Evolutionary conservation across 2,329 filamentous ascomycete species (phyloP).

Genomic region (Cryphonectria carpinicola): DNA sequence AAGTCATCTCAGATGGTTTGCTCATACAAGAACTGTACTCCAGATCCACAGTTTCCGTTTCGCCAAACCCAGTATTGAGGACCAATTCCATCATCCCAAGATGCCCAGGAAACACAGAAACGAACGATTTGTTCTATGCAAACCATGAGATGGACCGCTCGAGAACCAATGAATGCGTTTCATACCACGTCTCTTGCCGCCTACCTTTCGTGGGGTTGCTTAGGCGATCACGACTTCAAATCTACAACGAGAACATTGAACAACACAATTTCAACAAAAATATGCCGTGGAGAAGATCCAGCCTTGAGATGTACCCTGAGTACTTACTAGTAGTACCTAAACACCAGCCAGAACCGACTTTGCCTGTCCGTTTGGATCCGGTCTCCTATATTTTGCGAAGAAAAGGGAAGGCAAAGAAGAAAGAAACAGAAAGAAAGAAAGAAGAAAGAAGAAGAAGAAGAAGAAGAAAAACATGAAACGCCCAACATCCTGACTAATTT

Average conservation of each 20-base stretch:
- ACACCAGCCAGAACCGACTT: neutral
- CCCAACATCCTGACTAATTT: constrained; percentile 22
- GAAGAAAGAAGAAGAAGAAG: too few species aligned
- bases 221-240: neutral
- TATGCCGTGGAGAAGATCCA: neutral
- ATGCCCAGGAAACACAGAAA: neutral
- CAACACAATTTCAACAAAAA: neutral
- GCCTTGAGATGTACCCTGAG: neutral
- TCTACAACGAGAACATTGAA: neutral
- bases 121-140: neutral
- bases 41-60: neutral
- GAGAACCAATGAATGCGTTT: neutral
- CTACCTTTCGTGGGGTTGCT: neutral
- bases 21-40: neutral
- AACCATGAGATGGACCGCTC: neutral
- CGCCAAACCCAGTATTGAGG: constrained; percentile 9
- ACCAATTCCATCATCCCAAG: constrained; percentile 17
- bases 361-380: neutral
- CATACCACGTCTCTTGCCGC: neutral
- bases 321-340: neutral
- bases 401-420: neutral
- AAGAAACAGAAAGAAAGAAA: neutral
- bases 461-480: constrained; percentile 23
- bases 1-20: neutral
- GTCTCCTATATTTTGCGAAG: neutral